Conservation (phyloP, 2,329 filamentous ascomycete genomes). For the Xylaria sp. region DNA sequence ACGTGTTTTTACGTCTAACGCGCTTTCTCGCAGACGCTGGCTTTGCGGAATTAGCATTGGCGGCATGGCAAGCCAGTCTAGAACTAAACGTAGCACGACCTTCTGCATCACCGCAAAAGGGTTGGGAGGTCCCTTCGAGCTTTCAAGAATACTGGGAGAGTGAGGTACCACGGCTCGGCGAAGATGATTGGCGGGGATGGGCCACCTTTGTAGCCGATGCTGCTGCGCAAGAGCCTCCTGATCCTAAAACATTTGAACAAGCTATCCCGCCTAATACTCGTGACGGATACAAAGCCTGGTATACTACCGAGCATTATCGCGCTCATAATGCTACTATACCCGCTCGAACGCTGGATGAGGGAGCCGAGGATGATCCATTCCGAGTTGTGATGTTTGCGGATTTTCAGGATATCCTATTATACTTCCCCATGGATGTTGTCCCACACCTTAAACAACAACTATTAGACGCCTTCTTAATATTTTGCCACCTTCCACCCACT, state of each 20-base stretch:
- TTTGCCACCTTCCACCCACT: slow-evolving; percentile 71
- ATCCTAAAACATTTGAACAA: slow-evolving; percentile 48
- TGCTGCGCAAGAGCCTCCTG: slow-evolving; percentile 55
- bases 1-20: slow-evolving; percentile 80
- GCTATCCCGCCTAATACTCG: slow-evolving; percentile 48
- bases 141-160: slow-evolving; percentile 89
- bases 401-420: slow-evolving; percentile 70
- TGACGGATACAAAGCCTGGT: slow-evolving; percentile 65
- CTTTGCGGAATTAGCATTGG: slow-evolving; percentile 79
- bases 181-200: slow-evolving; percentile 79
- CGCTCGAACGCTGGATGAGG: slow-evolving; percentile 79
- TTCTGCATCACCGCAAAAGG: slow-evolving; percentile 43
- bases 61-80: slow-evolving; percentile 83
- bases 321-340: slow-evolving; percentile 66
- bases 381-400: slow-evolving; percentile 84
- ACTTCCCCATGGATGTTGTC: slow-evolving; percentile 56
- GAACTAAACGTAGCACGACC: slow-evolving; percentile 77
- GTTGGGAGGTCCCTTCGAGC: slow-evolving; percentile 47
- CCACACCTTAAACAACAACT: slow-evolving; percentile 58
- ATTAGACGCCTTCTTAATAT: slow-evolving; percentile 76
- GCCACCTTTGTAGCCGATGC: slow-evolving; percentile 56
- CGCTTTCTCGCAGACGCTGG: slow-evolving; percentile 80
- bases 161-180: slow-evolving; percentile 82
- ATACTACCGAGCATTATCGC: slow-evolving; percentile 63
- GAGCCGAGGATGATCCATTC: slow-evolving; percentile 82